Percentiles rank a stretch among this genome's conserved stretches.
phyloP scores from a whole-genome alignment of 345 rosid genomes.

The Salix dunnii region DNA sequence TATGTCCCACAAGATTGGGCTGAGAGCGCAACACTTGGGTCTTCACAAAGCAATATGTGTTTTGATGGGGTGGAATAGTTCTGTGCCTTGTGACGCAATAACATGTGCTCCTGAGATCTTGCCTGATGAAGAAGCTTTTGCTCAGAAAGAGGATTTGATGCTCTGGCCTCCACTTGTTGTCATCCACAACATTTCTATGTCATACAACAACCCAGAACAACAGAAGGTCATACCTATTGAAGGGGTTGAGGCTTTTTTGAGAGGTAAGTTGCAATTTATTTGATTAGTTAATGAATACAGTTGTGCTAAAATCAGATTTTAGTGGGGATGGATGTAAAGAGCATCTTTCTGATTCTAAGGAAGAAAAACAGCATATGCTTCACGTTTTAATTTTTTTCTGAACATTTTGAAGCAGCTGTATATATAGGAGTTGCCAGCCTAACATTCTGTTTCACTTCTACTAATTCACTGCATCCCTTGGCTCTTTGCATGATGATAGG shows the following conservation, averaged over 20 bases:
- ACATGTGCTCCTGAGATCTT: slow-evolving; percentile 44
- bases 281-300: not conserved
- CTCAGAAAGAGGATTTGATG: slow-evolving; percentile 48
- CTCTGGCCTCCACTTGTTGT: slow-evolving; percentile 51
- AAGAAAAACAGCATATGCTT: not conserved
- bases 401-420: not conserved
- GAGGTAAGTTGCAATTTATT: slow-evolving; percentile 29
- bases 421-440: not conserved
- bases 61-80: slow-evolving; percentile 51
- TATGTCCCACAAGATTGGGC: slow-evolving; percentile 51
- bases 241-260: slow-evolving; percentile 44
- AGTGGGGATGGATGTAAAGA: slow-evolving; percentile 1
- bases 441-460: not conserved
- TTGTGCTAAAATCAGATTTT: not conserved
- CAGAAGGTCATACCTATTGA: slow-evolving; percentile 51
- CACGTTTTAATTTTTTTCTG: not conserved
- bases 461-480: not conserved
- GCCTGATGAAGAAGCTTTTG: slow-evolving; percentile 39
- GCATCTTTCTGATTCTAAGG: not conserved
- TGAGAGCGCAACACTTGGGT: slow-evolving; percentile 50
- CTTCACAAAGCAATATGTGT: slow-evolving; percentile 56
- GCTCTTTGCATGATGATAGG: slow-evolving; percentile 24
- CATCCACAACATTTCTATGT: slow-evolving; percentile 52
- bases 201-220: slow-evolving; percentile 39
- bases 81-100: slow-evolving; percentile 33